These are phyloP conservation scores for Ajuga reptans DNA, from an alignment of 305 asterid species.

Conservation along the genomic window DNA sequence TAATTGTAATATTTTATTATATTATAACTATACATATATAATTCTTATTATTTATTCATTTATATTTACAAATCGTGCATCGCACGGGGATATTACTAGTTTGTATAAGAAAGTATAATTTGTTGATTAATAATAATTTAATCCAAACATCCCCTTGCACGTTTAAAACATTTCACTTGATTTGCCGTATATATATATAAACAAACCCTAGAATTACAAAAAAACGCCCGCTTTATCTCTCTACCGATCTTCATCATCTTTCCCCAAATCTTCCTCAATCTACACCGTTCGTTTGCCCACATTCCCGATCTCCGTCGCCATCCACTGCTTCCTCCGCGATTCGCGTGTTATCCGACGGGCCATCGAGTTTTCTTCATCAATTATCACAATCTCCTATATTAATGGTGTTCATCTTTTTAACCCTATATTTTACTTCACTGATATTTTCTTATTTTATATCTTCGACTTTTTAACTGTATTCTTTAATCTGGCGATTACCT, in stretches of 20 bases:
- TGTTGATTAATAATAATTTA: too few species aligned
- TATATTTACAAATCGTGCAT: too few species aligned
- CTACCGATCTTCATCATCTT: conserved; percentile 27
- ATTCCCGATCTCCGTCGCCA: conserved; percentile 19
- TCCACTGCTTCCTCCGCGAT: conserved; percentile 16
- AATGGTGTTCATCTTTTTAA: conserved; percentile 3
- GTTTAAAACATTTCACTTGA: too few species aligned
- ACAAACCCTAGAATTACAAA: conserved; percentile 31
- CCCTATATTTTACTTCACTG: background rate
- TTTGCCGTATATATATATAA: too few species aligned
- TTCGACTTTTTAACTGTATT: background rate
- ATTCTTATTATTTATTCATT: too few species aligned
- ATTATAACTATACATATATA: too few species aligned
- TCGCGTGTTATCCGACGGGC: conserved; percentile 9
- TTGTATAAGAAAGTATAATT: too few species aligned
- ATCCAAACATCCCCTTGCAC: too few species aligned
- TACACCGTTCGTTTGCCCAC: conserved; percentile 31
- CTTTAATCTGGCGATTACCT: background rate
- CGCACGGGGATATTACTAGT: too few species aligned
- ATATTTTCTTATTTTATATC: background rate
- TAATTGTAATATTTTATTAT: too few species aligned
- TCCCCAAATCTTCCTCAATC: conserved; percentile 25
- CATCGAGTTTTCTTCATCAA: background rate
- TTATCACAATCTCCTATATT: background rate
- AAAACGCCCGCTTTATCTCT: conserved; percentile 20